Conservation (phyloP, 2,329 filamentous ascomycete species). For the Apiospora aurea region DNA sequence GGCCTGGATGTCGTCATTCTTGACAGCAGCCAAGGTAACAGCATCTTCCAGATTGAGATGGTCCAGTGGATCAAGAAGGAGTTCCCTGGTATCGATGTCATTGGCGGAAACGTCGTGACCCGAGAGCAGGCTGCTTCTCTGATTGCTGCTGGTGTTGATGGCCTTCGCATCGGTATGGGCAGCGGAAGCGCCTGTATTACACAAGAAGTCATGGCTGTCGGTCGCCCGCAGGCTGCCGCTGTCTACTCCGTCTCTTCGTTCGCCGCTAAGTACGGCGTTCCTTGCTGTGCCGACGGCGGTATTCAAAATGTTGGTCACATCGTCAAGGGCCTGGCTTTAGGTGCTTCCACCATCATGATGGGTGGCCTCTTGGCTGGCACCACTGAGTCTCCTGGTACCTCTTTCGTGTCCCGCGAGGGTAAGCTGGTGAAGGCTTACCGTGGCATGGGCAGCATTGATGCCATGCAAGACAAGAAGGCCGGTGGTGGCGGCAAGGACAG, state of each 20-base stretch:
- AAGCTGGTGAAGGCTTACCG: conserved; percentile 99
- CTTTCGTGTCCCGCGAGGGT: conserved; percentile 94
- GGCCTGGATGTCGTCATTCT: conserved; percentile 95
- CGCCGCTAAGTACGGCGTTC: conserved; percentile 91
- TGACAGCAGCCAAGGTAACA: conserved; percentile 97
- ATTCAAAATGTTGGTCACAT: conserved; percentile 99
- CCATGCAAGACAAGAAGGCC: conserved; percentile 99
- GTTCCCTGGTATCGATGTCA: conserved; percentile 88
- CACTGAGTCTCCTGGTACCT: conserved; percentile 95
- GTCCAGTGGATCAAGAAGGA: conserved; percentile 92
- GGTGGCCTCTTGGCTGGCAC: conserved; percentile 96
- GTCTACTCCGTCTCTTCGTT: conserved; percentile 91
- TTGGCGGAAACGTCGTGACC: conserved; percentile 98
- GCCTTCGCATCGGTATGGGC: conserved; percentile 98
- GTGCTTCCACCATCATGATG: conserved; percentile 98
- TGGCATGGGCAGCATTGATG: conserved; percentile 98
- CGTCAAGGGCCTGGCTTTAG: conserved; percentile 95
- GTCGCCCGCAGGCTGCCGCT: conserved; percentile 91
- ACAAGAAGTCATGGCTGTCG: conserved; percentile 99
- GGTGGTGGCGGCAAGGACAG: conserved; percentile 74
- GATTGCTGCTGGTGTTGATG: conserved; percentile 94
- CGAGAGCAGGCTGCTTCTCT: conserved; percentile 92
- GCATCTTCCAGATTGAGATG: conserved; percentile 99
- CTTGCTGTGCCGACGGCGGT: conserved; percentile 97
- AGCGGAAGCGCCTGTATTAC: conserved; percentile 98